A percentile compares a stretch with the other conserved stretches of the same genome.
Conservation (phyloP, 305 asterid species). For the Solanum chacoense region DNA sequence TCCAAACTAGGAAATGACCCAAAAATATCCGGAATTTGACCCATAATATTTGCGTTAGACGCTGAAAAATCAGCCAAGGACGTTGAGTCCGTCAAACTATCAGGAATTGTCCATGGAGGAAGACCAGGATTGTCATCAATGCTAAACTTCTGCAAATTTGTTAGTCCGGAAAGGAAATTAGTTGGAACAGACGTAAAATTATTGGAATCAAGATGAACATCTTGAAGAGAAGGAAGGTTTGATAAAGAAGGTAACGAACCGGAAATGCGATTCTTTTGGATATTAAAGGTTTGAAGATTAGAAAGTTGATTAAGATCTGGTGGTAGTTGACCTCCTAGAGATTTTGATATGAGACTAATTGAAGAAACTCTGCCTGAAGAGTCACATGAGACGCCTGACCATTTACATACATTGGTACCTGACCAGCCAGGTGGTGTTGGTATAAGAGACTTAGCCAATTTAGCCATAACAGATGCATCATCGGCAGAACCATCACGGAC, state of each 20-base stretch:
- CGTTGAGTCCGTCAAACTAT: slow-evolving; percentile 26
- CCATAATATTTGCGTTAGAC: slow-evolving; percentile 35
- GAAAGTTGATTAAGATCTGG: slow-evolving; percentile 48
- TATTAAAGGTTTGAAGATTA: slow-evolving; percentile 38
- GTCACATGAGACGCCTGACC: slow-evolving; percentile 54
- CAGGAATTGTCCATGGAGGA: slow-evolving; percentile 49
- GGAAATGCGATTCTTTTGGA: slow-evolving; percentile 40
- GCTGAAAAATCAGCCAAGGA: slow-evolving; percentile 36
- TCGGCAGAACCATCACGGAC: slow-evolving; percentile 25
- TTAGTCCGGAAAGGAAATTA: slow-evolving; percentile 44
- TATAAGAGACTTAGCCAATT: slow-evolving; percentile 34
- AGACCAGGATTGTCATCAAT: slow-evolving; percentile 39
- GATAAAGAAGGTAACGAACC: slow-evolving; percentile 58
- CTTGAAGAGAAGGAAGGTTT: slow-evolving; percentile 27
- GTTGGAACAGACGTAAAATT: slow-evolving; percentile 38
- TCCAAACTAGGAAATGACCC: slow-evolving; percentile 42
- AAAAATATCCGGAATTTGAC: slow-evolving; percentile 61
- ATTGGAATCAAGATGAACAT: slow-evolving; percentile 43
- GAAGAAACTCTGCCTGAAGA: slow-evolving; percentile 28
- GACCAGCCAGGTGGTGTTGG: slow-evolving; percentile 50
- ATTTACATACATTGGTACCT: slow-evolving; percentile 48
- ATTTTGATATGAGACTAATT: slow-evolving; percentile 33
- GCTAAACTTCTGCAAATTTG: slow-evolving; percentile 43
- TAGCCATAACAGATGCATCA: slow-evolving; percentile 45
- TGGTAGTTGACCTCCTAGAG: slow-evolving; percentile 51